Evolutionary conservation across 257 asterid species (phyloP).

Genomic region (Nemophila menziesii): DNA sequence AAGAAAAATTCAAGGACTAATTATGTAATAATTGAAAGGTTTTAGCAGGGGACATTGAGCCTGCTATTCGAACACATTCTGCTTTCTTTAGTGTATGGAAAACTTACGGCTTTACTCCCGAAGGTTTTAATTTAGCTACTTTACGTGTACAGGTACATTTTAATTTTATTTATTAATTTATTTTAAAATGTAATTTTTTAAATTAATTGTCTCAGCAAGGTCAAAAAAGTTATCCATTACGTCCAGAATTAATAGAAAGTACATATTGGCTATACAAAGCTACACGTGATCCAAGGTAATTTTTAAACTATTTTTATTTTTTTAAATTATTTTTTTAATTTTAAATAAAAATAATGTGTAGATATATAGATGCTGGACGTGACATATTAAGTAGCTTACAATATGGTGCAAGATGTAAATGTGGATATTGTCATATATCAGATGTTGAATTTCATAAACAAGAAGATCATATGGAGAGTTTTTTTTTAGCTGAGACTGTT

Average conservation of each 20-base stretch:
- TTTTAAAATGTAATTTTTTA: too few relatives aligned
- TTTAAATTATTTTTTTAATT: constrained; percentile 7
- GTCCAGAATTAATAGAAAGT: constrained; percentile 95
- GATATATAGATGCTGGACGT: constrained; percentile 93
- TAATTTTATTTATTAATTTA: too few relatives aligned
- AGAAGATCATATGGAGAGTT: constrained; percentile 99
- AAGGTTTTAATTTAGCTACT: constrained; percentile 94
- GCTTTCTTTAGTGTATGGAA: constrained; percentile 98
- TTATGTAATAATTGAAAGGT: constrained; percentile 45
- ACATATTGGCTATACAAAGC: constrained; percentile 99
- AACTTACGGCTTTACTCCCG: constrained; percentile 94
- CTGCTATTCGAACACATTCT: constrained; percentile 86
- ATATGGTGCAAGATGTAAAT: constrained; percentile 79
- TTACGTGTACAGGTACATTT: constrained; percentile 68
- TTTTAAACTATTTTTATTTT: constrained; percentile 6
- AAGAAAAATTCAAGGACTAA: constrained; percentile 13
- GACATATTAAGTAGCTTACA: constrained; percentile 96
- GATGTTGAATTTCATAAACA: constrained; percentile 91
- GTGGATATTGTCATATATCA: constrained; percentile 96
- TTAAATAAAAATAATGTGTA: constrained; percentile 14
- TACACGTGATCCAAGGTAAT: constrained; percentile 82
- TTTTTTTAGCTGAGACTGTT: constrained; percentile 96
- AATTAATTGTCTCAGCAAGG: constrained; percentile 57
- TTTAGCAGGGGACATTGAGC: constrained; percentile 96
- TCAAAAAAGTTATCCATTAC: constrained; percentile 93